Evolutionary conservation across 1,139 yeast species (phyloP), one percentile per base, ranked within the genome.

Genomic region (Taphrina wiesneri): DNA sequence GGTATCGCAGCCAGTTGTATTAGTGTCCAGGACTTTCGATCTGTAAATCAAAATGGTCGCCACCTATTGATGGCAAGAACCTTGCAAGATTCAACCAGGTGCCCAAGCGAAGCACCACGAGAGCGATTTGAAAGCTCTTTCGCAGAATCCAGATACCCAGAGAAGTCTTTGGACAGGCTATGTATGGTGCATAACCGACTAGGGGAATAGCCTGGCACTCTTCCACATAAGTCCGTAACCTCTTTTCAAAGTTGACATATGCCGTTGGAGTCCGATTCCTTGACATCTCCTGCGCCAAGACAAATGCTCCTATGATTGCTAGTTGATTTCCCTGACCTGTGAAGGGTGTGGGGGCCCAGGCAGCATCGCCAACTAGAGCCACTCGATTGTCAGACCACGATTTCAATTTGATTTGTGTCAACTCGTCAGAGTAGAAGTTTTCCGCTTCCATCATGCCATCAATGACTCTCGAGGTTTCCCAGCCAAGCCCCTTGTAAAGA

Each of bases 321-420:
- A 49, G 17, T 26, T 26, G 54, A 25, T 26, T 49, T 15, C 54
- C 54, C 9, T 49, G 54, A n/a, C 54, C 54, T 11, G 54, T 49
- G 36, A 49, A 28, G 3, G 34, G 54, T 25, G 36, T 30, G 2
- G 54, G 36, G 11, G 54, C 54, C 34, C 36, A 49, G 13, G 54
- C 54, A 11, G 54, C 54, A 15, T 49, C 54, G 11, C 54, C 54
- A 9, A 49, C 54, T 6, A 49, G 21, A 17, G 54, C 54, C 19
- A 26, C 34, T 28, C 54, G 34, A 23, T 17, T 19, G 3, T 9
- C 26, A 6, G 34, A 30, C 54, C 54, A 49, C 23, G 54, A 15
- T 49, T 26, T 2, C 13, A 49, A 13, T 17, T 49, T 49, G 54
- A 49, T 19, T 9, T 49, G 54, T 25, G 13, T 28, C 23, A 49